A percentile compares a stretch with the other conserved stretches of the same genome.
Evolutionary conservation across 352 stramenopile species (phyloP).

Genomic region (Halophytophthora polymorphica): DNA sequence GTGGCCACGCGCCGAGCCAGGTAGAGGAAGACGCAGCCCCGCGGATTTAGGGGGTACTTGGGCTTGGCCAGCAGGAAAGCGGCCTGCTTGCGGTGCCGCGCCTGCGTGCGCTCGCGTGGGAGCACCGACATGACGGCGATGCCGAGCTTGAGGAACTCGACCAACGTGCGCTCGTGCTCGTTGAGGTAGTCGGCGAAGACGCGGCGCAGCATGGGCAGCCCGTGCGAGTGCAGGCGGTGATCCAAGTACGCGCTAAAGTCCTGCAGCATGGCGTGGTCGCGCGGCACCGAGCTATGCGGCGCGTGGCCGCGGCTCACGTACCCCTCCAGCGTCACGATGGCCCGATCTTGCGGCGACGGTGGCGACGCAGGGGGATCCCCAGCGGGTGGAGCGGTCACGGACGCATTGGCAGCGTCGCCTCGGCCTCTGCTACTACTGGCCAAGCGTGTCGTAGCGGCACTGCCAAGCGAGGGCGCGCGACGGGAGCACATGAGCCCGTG

Average conservation of each 20-base stretch:
- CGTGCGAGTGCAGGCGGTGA: conserved; percentile 37
- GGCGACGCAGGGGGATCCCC: too few relatives aligned
- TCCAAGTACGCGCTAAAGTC: conserved; percentile 58
- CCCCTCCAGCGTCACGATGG: conserved; percentile 29
- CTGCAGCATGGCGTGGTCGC: conserved; percentile 41
- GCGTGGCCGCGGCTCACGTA: conserved; percentile 28
- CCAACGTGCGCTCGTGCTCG: conserved; percentile 41
- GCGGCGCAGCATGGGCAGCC: conserved; percentile 47
- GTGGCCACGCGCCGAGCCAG: conserved; percentile 34
- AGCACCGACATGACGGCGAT: conserved; percentile 41
- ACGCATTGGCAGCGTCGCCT: too few relatives aligned
- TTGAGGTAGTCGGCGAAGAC: conserved; percentile 55
- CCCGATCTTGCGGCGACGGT: conserved; percentile 1
- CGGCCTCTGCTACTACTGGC: too few relatives aligned
- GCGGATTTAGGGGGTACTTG: conserved; percentile 15
- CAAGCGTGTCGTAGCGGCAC: too few relatives aligned
- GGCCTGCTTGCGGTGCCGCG: conserved; percentile 3
- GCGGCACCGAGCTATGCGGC: conserved; percentile 18
- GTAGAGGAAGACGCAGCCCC: conserved; percentile 36
- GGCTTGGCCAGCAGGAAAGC: conserved; percentile 29
- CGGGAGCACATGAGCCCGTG: too few relatives aligned
- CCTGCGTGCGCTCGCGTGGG: conserved; percentile 21
- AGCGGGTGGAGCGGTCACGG: too few relatives aligned
- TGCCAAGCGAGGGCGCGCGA: too few relatives aligned
- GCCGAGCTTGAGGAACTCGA: conserved; percentile 30